A percentile compares a stretch with the other conserved stretches of the same genome.
Evolutionary conservation across 2,329 filamentous ascomycete species (phyloP).

Genomic region (Fusarium duplospermum): DNA sequence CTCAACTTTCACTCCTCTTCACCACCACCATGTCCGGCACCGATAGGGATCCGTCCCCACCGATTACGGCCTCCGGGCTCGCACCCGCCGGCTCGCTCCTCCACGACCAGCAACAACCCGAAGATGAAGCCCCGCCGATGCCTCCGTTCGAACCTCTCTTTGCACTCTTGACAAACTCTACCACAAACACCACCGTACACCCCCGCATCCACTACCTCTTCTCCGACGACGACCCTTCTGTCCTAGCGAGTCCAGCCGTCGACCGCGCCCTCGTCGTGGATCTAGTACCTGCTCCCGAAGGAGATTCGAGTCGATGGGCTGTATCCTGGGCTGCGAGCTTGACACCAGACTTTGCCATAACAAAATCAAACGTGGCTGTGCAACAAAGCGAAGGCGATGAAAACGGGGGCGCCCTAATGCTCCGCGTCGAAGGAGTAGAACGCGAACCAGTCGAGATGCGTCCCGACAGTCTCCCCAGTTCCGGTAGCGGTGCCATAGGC

Average conservation of each 20-base stretch:
- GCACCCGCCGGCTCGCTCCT: slow-evolving; percentile 27
- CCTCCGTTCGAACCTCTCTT: slow-evolving; percentile 82
- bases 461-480: slow-evolving; percentile 42
- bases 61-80: slow-evolving; percentile 21
- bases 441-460: slow-evolving; percentile 49
- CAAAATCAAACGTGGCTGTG: slow-evolving; percentile 56
- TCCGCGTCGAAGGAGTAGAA: slow-evolving; percentile 53
- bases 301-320: slow-evolving; percentile 57
- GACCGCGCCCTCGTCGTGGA: slow-evolving; percentile 69
- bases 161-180: slow-evolving; percentile 81
- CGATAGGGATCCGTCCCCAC: slow-evolving; percentile 42
- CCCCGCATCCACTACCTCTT: slow-evolving; percentile 94
- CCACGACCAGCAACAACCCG: slow-evolving; percentile 14
- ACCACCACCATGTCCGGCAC: slow-evolving; percentile 36
- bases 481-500: slow-evolving; percentile 47
- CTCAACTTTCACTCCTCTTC: neutral
- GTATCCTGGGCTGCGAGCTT: slow-evolving; percentile 79
- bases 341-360: slow-evolving; percentile 76
- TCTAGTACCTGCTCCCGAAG: slow-evolving; percentile 54
- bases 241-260: slow-evolving; percentile 73
- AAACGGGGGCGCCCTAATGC: slow-evolving; percentile 46
- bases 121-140: slow-evolving; percentile 26
- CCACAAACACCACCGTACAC: slow-evolving; percentile 81
- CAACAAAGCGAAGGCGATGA: slow-evolving; percentile 54
- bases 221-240: slow-evolving; percentile 86